phyloP scores from a whole-genome alignment of 306 rosid genomes.

The Fragaria ananassa region DNA sequence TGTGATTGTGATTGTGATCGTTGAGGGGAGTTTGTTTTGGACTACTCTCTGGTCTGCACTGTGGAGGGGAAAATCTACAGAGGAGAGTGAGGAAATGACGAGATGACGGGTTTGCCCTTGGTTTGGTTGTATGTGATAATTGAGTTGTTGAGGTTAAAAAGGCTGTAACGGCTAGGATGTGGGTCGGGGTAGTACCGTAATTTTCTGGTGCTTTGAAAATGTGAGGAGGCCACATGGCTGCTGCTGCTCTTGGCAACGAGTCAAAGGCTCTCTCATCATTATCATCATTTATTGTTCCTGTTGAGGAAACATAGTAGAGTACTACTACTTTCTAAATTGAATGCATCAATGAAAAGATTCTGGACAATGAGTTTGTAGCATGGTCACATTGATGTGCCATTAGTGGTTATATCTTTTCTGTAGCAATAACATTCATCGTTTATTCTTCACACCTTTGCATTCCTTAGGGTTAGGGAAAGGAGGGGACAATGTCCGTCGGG shows the following conservation, averaged over 20 bases:
- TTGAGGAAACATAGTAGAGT: too few relatives aligned
- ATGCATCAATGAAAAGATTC: too few relatives aligned
- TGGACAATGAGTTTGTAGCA: too few relatives aligned
- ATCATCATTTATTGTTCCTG: not conserved
- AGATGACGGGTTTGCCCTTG: conserved; percentile 46
- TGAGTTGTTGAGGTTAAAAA: not conserved
- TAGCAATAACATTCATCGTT: too few relatives aligned
- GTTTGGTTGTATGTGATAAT: conserved; percentile 4
- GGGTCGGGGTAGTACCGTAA: conserved; percentile 33
- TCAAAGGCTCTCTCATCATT: not conserved
- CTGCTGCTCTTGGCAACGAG: conserved; percentile 18
- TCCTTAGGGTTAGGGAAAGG: too few relatives aligned
- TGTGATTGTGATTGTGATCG: conserved; percentile 1
- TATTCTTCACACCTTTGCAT: too few relatives aligned
- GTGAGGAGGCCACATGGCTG: conserved; percentile 41
- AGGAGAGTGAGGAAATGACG: not conserved
- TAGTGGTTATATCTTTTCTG: too few relatives aligned
- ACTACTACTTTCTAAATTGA: too few relatives aligned
- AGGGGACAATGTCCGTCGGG: too few relatives aligned
- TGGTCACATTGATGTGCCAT: too few relatives aligned
- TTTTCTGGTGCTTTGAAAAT: conserved; percentile 35
- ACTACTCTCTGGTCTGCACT: conserved; percentile 8
- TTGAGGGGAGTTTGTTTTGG: not conserved
- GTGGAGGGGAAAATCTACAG: conserved; percentile 32
- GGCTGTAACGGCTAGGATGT: conserved; percentile 82